Conservation (phyloP, 1,284 basidiomycete genomes). For the Exobasidium rhododendri region DNA sequence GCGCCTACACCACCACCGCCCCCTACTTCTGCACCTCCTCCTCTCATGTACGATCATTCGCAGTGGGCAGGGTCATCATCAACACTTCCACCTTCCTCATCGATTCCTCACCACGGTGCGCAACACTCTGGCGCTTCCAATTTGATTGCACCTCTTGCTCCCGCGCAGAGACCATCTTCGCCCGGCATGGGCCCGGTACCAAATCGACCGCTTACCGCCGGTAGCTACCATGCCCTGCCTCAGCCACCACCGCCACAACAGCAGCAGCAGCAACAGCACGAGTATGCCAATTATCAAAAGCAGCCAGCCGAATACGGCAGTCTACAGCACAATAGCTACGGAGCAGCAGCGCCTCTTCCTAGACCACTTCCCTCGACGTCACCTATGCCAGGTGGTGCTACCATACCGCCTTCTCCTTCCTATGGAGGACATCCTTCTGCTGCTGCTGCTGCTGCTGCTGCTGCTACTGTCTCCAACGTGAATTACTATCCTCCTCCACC, state of each 20-base stretch:
- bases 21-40: background rate
- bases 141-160: background rate
- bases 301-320: background rate
- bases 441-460: background rate
- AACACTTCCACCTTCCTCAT: too few relatives aligned
- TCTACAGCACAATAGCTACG: background rate
- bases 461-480: too few relatives aligned
- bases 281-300: background rate
- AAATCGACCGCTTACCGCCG: constrained; percentile 9
- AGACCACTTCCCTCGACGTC: constrained; percentile 2
- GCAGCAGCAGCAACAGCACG: background rate
- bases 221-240: constrained; percentile 15
- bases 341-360: background rate
- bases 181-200: background rate
- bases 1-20: constrained; percentile 3
- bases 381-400: background rate
- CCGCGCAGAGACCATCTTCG: background rate
- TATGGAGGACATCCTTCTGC: background rate
- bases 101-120: background rate
- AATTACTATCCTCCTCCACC: background rate
- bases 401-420: background rate
- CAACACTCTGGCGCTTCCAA: background rate
- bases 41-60: background rate
- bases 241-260: background rate
- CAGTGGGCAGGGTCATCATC: too few relatives aligned